These are phyloP conservation scores for Cyberlindnera americana DNA, from an alignment of 805 yeast species.

Conservation along the genomic window DNA sequence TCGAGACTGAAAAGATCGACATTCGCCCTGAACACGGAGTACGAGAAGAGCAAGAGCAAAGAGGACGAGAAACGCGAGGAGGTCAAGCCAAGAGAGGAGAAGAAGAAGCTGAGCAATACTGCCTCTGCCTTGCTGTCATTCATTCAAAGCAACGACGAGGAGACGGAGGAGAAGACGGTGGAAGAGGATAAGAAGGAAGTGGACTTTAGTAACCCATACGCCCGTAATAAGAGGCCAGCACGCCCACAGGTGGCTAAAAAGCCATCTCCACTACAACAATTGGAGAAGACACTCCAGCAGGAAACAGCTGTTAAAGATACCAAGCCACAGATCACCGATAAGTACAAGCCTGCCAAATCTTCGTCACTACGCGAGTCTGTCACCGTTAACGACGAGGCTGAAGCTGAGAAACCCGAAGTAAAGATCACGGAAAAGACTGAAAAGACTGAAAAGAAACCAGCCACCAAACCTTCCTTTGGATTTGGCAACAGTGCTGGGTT, in stretches of 20 bases:
- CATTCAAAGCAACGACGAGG: slow-evolving; percentile 33
- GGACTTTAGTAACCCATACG: slow-evolving; percentile 41
- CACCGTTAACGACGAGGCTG: slow-evolving; percentile 17
- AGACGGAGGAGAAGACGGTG: slow-evolving; percentile 9
- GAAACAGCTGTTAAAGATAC: slow-evolving; percentile 2
- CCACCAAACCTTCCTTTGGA: slow-evolving; percentile 2
- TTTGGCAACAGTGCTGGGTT: slow-evolving; percentile 4
- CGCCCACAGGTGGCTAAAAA: slow-evolving; percentile 6
- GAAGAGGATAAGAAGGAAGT: slow-evolving; percentile 11
- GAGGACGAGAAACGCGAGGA: slow-evolving; percentile 7
- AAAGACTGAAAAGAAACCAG: slow-evolving; percentile 2
- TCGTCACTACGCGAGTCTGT: slow-evolving; percentile 36
- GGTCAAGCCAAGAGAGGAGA: background rate
- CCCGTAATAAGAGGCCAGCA: slow-evolving; percentile 10
- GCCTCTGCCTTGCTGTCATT: slow-evolving; percentile 48
- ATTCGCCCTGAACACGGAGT: slow-evolving; percentile 7
- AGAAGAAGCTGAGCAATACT: slow-evolving; percentile 39
- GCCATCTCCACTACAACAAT: slow-evolving; percentile 20
- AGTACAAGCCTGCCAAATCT: slow-evolving; percentile 36
- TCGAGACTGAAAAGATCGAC: slow-evolving; percentile 26
- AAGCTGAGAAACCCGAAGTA: no score
- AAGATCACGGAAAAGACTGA: slow-evolving; percentile 5
- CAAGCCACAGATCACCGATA: slow-evolving; percentile 9
- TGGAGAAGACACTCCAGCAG: slow-evolving; percentile 21
- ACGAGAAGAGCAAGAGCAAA: slow-evolving; percentile 5